Base-by-base conservation (phyloP, 805 yeast species). In the Saccharomycopsis fermentans region DNA sequence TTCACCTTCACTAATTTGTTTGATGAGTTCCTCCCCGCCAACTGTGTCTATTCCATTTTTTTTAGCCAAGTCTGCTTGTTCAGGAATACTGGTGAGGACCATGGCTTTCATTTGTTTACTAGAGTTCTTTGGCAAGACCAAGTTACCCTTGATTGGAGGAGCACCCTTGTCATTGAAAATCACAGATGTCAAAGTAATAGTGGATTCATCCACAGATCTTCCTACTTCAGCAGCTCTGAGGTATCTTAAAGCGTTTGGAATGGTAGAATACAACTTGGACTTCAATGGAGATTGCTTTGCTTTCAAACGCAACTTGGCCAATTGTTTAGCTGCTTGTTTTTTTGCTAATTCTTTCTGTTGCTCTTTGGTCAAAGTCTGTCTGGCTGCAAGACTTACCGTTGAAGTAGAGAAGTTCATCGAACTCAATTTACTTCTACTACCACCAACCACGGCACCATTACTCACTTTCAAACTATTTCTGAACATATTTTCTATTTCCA, bases 181-280 rank as follows among this genome's bases (percentile, higher is more conserved):
- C 17, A 81, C 74, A 17, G 88, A 78, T 56, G 85, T 81, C 57
- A 87, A 71, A 17, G 87, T 75, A 47, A 92, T 75, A 26, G 91
- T 84, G 24, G 92, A 83, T 65, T 83, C 82, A n/a, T 78, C 73
- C 4, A 78, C 74, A 2, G 92, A 82, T 67, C 87, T 82, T 4
- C 99, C 98, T 4, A 90, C 95, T 70, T 90, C 97, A 4, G 90
- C 82, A 0, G 98, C 96, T 63, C 97, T 78, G 58, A 92, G 69
- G 67, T 83, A 90, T 65, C 87, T 78, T 70, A 90, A 70, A 1
- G 97, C 97, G 34, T 74, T 71, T 5, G 87, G 81, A 6, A 90
- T 76, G 55, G 81, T 83, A 86, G 87, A 82, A 67, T 82, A 85
- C 57, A 86, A 74, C 1, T 91, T 91, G 63, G 71, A 68, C 64